Evolutionary conservation across 805 yeast genomes (phyloP).

Genomic region (Saccharomyces jurei): DNA sequence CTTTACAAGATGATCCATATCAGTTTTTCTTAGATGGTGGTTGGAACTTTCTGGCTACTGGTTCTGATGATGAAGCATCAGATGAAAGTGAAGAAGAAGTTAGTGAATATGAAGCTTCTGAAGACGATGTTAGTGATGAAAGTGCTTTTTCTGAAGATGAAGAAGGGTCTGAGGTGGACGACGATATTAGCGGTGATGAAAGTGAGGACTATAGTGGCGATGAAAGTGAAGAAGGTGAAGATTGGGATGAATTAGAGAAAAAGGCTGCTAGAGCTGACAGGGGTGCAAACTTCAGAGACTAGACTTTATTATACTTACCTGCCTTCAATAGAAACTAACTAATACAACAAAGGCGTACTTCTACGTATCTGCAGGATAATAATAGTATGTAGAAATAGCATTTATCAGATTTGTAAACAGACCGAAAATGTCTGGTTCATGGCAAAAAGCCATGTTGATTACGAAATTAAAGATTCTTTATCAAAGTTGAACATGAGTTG

Average conservation of each 20-base stretch:
- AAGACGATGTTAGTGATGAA: slow-evolving; percentile 37
- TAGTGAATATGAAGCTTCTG: slow-evolving; percentile 39
- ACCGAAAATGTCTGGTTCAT: neutral
- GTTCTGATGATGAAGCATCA: slow-evolving; percentile 68
- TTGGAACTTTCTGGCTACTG: slow-evolving; percentile 89
- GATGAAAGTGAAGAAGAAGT: slow-evolving; percentile 63
- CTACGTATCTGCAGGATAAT: neutral
- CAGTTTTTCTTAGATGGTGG: slow-evolving; percentile 93
- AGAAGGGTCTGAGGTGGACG: slow-evolving; percentile 13
- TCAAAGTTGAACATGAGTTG: neutral
- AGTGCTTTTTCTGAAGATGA: slow-evolving; percentile 33
- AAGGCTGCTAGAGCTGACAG: slow-evolving; percentile 35
- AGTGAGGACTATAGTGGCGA: slow-evolving; percentile 25
- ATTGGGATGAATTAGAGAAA: slow-evolving; percentile 34
- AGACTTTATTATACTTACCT: neutral
- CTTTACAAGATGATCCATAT: slow-evolving; percentile 84
- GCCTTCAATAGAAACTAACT: neutral
- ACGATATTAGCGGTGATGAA: slow-evolving; percentile 30
- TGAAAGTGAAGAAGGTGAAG: slow-evolving; percentile 34
- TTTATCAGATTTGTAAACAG: neutral
- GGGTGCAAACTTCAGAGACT: slow-evolving; percentile 23
- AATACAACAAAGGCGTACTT: neutral
- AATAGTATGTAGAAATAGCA: neutral
- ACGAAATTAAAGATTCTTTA: neutral
- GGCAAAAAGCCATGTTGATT: neutral